phyloP scores from a whole-genome alignment of 306 rosid genomes.

The Vachellia pachyceras region DNA sequence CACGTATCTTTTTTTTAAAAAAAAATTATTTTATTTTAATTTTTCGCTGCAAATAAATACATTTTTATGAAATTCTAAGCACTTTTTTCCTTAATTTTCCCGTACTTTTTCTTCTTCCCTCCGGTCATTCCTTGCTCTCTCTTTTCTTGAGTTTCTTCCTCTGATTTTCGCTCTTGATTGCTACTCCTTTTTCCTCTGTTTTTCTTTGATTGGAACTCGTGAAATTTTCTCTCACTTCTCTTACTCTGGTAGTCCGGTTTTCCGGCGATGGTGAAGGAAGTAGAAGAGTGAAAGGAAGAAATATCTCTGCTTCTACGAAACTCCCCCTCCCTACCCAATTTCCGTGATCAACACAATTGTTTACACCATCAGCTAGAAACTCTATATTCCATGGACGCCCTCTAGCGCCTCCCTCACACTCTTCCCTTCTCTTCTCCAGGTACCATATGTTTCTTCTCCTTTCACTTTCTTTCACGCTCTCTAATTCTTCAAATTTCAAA shows the following conservation, averaged over 20 bases:
- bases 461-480: not conserved
- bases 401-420: slow-evolving; percentile 21
- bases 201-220: not conserved
- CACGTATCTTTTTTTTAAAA: not conserved
- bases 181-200: not conserved
- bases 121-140: slow-evolving; percentile 59
- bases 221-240: slow-evolving; percentile 23
- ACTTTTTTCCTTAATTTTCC: slow-evolving; percentile 11
- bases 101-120: slow-evolving; percentile 43
- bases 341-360: slow-evolving; percentile 38
- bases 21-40: not conserved
- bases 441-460: slow-evolving; percentile 31
- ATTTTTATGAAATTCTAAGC: not conserved
- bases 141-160: slow-evolving; percentile 3
- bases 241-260: slow-evolving; percentile 65
- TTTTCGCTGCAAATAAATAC: not conserved
- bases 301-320: slow-evolving; percentile 78
- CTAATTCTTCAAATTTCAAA: not conserved
- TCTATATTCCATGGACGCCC: slow-evolving; percentile 39
- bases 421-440: slow-evolving; percentile 14
- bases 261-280: slow-evolving; percentile 67
- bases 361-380: slow-evolving; percentile 22
- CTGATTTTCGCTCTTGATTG: slow-evolving; percentile 27
- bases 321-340: slow-evolving; percentile 43
- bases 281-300: slow-evolving; percentile 65